Evolutionary conservation across 202 grass and related monocot species (phyloP), one percentile per base, ranked within the genome.

Genomic region (Carex arenaria): DNA sequence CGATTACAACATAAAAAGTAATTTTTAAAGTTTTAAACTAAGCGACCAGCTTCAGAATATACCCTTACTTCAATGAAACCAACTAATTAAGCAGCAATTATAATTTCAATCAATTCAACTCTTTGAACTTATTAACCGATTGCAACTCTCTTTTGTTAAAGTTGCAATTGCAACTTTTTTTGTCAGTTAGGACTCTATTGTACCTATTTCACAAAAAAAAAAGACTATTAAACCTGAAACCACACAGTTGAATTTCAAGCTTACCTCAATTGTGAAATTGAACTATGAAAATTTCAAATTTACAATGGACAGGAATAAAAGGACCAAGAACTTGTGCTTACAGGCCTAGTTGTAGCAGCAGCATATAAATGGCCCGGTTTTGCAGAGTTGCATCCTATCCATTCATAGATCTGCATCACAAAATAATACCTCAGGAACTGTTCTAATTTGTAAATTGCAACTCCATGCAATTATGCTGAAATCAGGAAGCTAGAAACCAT

Each of bases 301-400:
- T 23, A 80, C 28, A 75, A 55, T 74, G 61, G 15, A 83, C 30
- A 51, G 15, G 9, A 64, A 81, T 9, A 67, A 76, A 10, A 53
- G 23, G 13, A 75, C 10, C 11, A 55, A 78, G 1, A n/a, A 82
- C 9, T 83, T 59, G 30, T 52, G 32, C 30, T 80, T 93, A 98
- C 93, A 60, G 85, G 89, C 31, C 88, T 53, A 86, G 91, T 93
- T 31, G 83, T 86, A 70, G 96, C 93, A 79, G 95, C 93, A 79
- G 95, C 95, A 79, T 98, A 95, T 74, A 98, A 76, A 87, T 95
- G 89, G 17, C 95, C 91, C 79, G 93, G 93, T 53, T 92, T 98
- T 28, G 88, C 78, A 64, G 93, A 81, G 61, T 93, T 98, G 73
- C 93, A 98, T 76, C 96, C 96, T 54, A 98, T 73, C 96, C 96